A percentile compares a stretch with the other conserved stretches of the same genome.
Conservation (phyloP, 2,329 filamentous ascomycete species). For the Sporothrix schenckii region DNA sequence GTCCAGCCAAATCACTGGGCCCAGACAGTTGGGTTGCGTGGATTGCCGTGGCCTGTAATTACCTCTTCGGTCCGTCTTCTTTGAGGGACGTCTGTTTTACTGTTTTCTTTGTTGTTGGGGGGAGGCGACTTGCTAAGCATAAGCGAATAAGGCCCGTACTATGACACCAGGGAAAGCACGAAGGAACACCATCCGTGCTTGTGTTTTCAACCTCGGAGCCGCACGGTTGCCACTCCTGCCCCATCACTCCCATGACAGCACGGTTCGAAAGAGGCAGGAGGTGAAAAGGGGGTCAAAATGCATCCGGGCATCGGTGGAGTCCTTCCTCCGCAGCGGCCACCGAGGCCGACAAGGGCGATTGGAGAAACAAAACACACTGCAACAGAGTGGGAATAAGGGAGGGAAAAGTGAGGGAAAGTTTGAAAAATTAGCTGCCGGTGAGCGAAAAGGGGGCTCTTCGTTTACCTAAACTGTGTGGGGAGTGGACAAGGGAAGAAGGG, state of each 20-base stretch:
- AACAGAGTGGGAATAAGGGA: background rate
- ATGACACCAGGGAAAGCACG: no score
- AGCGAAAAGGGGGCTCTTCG: conserved; percentile 2
- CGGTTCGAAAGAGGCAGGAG: no score
- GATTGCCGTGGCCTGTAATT: background rate
- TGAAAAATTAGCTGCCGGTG: conserved; percentile 8
- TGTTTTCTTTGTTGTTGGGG: background rate
- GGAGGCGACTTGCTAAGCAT: no score
- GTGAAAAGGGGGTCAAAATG: no score
- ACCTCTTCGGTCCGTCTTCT: background rate
- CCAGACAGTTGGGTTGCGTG: conserved; percentile 11
- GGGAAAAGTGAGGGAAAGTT: background rate
- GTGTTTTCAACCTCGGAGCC: no score
- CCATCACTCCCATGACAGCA: no score
- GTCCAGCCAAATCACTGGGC: conserved; percentile 20
- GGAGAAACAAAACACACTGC: background rate
- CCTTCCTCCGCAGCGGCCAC: background rate
- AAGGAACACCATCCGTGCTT: no score
- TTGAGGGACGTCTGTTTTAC: no score
- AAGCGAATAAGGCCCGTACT: no score
- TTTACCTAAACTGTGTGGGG: background rate
- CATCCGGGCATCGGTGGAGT: background rate
- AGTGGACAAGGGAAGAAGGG: no score
- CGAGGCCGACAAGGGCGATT: background rate
- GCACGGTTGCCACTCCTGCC: no score